phyloP scores from a whole-genome alignment of 495 filamentous ascomycete species.

The Daldinia concentrica region DNA sequence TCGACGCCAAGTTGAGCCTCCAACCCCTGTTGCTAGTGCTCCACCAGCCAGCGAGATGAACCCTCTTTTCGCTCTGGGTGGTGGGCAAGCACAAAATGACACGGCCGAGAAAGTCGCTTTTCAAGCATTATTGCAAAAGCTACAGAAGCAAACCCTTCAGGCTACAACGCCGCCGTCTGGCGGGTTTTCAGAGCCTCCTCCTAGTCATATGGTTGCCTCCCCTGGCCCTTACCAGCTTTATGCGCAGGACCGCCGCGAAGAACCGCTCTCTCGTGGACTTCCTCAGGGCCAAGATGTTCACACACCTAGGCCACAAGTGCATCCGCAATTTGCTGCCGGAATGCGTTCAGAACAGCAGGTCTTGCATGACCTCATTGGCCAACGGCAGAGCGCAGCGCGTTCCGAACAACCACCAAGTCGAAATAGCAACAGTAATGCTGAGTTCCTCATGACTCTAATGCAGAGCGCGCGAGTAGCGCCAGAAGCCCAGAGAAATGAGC shows the following conservation, averaged over 20 bases:
- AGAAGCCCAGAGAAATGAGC: constrained; percentile 56
- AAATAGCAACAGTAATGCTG: constrained; percentile 59
- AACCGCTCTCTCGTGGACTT: constrained; percentile 45
- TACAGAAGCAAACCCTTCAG: constrained; percentile 58
- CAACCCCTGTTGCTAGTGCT: constrained; percentile 47
- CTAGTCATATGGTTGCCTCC: constrained; percentile 48
- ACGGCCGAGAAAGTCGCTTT: constrained; percentile 90
- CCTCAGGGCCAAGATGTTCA: constrained; percentile 56
- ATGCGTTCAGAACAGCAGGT: constrained; percentile 61
- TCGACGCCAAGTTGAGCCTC: constrained; percentile 64
- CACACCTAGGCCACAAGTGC: constrained; percentile 51
- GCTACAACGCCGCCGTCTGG: constrained; percentile 37
- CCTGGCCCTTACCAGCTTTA: constrained; percentile 57
- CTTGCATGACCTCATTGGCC: constrained; percentile 62
- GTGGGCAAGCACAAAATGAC: constrained; percentile 56
- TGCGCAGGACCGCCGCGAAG: constrained; percentile 53
- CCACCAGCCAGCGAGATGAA: constrained; percentile 38
- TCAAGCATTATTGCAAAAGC: constrained; percentile 84
- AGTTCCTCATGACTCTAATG: constrained; percentile 67
- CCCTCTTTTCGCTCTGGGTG: constrained; percentile 43
- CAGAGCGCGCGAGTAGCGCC: constrained; percentile 55
- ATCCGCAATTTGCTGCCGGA: constrained; percentile 48
- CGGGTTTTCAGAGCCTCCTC: constrained; percentile 47
- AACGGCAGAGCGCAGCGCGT: constrained; percentile 51
- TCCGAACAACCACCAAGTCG: constrained; percentile 50